Evolutionary conservation across 2,329 filamentous ascomycete species (phyloP), one percentile per base, ranked within the genome.

Genomic region (Sporothrix sp.): DNA sequence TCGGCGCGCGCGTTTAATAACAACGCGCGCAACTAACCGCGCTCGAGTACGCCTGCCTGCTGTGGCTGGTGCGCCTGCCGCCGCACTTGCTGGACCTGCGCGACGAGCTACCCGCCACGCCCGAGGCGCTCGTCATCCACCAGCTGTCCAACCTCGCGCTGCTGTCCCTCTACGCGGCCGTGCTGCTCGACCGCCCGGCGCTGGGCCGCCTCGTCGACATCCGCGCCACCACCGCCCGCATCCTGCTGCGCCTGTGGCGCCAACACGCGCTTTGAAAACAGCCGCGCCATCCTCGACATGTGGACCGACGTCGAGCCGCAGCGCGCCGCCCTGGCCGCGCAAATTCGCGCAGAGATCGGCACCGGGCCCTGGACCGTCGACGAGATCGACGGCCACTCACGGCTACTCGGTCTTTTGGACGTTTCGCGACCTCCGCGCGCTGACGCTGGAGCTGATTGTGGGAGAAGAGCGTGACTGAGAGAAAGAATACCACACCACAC

Each of bases 321-420:
- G 10, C 35, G 33, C 10, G 16, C 14, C 10, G 25, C 14, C 6
- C 37, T 45, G 28, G 49, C 42, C 6, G 18, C 21, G 4, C 35
- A 39, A 20, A 33, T 51, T 2, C 50, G 50, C 7, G 43, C 13
- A 3, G 50, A 36, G 18, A 36, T 43, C 18, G 48, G 48, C 2
- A 25, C 43, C 6, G 50, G 44, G 10, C 43, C 50, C 1, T 47
- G 36, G 36, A 40, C 27, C 1, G 50, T 51, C 28, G 50, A 51
- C 50, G 50, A 39, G 25, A 51, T 51, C 25, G 50, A 51, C 50
- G 50, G 50, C 20, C 47, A 47, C 50, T 51, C 50, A 51, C 50
- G 50, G 50, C 20, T 51, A 47, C 50, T 51, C 50, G 20, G 50
- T 51, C 6, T 51, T 51, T n/a, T 51, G 50, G 50, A 47, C 50